phyloP scores from a whole-genome alignment of 352 stramenopile species.

The Phytophthora chlamydospora region DNA sequence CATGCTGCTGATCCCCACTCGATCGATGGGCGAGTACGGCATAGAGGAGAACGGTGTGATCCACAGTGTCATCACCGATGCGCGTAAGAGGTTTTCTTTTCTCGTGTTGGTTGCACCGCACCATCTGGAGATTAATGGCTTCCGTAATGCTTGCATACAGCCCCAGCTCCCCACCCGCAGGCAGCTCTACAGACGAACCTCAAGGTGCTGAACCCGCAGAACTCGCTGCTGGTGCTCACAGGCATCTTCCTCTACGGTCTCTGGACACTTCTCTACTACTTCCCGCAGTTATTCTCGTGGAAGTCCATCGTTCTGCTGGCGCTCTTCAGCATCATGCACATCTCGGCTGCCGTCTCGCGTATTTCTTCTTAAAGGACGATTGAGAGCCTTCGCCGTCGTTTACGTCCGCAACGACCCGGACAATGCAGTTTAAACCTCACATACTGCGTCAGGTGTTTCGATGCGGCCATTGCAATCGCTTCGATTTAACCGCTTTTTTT shows the following conservation, averaged over 20 bases:
- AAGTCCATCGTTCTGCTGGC: constrained; percentile 73
- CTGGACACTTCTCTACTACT: constrained; percentile 85
- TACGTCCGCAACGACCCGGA: too few relatives aligned
- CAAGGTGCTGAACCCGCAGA: constrained; percentile 65
- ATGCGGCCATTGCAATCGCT: constrained; percentile 5
- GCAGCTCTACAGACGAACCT: constrained; percentile 46
- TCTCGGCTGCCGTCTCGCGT: constrained; percentile 60
- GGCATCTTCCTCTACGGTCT: constrained; percentile 72
- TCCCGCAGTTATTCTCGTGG: constrained; percentile 79
- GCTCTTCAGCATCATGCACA: constrained; percentile 63
- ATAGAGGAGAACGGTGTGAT: constrained; percentile 81
- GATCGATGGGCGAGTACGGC: constrained; percentile 77
- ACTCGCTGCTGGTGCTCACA: constrained; percentile 66
- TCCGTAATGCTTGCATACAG: constrained; percentile 36
- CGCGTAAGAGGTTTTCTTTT: constrained; percentile 45
- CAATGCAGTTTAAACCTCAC: neutral
- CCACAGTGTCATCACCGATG: constrained; percentile 75
- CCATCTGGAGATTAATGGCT: constrained; percentile 22
- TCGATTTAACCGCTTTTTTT: constrained; percentile 25
- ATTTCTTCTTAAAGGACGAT: constrained; percentile 41
- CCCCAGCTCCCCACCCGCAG: constrained; percentile 46
- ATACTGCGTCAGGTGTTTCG: constrained; percentile 7
- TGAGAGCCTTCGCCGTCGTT: neutral
- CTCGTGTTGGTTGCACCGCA: constrained; percentile 5
- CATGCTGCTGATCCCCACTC: constrained; percentile 68